phyloP scores from a whole-genome alignment of 2,329 filamentous ascomycete species.

The Paecilomyces niveus region DNA sequence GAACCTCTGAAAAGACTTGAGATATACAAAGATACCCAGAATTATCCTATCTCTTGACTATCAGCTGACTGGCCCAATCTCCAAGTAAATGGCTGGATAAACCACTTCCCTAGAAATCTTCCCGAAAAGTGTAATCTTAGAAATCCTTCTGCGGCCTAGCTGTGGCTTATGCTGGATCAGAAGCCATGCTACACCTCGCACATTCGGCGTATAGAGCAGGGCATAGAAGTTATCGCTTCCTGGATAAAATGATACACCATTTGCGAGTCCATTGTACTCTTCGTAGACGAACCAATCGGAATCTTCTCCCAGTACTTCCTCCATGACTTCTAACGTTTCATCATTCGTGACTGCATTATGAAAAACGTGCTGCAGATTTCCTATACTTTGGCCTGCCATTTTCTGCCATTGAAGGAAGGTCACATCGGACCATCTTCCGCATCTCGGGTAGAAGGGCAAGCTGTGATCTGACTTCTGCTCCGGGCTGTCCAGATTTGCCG shows the following conservation, averaged over 20 bases:
- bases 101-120: neutral
- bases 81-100: neutral
- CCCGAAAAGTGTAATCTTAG: neutral
- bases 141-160: neutral
- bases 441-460: neutral
- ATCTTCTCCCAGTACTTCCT: neutral
- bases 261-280: neutral
- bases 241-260: neutral
- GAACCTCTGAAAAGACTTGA: neutral
- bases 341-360: neutral
- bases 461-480: neutral
- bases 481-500: neutral
- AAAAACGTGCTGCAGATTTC: neutral
- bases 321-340: neutral
- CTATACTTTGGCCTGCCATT: neutral
- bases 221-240: neutral
- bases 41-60: neutral
- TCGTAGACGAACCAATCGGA: neutral
- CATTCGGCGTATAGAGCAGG: neutral
- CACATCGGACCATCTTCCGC: neutral
- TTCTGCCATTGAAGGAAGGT: neutral
- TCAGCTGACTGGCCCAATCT: neutral
- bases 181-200: neutral
- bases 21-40: neutral
- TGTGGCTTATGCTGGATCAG: neutral